Evolutionary conservation across 176 grass and related monocot genomes (phyloP).

Genomic region (Saccharum officinarum): DNA sequence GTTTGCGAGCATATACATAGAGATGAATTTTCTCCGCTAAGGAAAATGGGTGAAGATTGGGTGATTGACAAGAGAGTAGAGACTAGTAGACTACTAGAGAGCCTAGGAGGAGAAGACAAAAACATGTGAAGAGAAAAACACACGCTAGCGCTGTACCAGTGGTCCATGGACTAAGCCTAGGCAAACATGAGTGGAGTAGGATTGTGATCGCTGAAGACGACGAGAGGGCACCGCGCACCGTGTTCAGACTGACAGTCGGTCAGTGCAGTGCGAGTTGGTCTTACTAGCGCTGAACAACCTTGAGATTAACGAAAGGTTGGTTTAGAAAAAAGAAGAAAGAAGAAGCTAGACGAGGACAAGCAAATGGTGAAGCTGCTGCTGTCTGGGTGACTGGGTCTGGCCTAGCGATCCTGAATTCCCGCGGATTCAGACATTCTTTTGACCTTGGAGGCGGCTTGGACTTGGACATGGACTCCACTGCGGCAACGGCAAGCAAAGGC

Average conservation of each 20-base stretch:
- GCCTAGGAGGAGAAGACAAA: not conserved
- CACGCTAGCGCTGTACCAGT: not conserved
- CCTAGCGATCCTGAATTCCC: not conserved
- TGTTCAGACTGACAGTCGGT: not conserved
- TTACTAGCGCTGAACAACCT: not conserved
- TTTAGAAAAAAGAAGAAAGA: not conserved
- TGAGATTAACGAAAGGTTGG: not conserved
- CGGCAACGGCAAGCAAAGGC: no score
- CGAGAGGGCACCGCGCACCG: not conserved
- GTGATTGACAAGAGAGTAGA: no score
- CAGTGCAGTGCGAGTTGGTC: not conserved
- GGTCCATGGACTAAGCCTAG: not conserved
- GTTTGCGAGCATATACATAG: no score
- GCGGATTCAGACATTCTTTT: not conserved
- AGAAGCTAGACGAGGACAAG: not conserved
- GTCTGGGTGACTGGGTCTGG: not conserved
- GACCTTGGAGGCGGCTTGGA: not conserved
- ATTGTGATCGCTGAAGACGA: not conserved
- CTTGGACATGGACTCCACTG: no score
- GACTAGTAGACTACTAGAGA: not conserved
- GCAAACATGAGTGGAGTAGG: no score
- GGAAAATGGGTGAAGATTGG: no score
- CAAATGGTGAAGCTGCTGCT: not conserved
- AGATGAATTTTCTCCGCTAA: no score
- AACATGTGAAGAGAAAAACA: not conserved